Base-by-base conservation (phyloP, 257 asterid genomes). In the Plectranthus barbatus region DNA sequence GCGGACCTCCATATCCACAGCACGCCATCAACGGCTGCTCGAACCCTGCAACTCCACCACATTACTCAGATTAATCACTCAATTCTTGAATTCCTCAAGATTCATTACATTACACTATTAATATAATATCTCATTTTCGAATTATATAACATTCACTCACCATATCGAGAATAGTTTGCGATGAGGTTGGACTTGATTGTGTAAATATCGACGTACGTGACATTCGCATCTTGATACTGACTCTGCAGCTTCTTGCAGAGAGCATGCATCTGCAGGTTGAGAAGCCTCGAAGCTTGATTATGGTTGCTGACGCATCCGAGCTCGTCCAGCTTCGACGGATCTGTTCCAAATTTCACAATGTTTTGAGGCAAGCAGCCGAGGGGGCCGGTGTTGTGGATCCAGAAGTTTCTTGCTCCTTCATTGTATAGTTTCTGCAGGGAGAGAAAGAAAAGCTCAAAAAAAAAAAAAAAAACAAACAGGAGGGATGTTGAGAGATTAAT, bases 341-440 rank as follows among this genome's bases (percentile, higher is more conserved):
- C 97, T 7, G 70, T 77, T 50, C 97, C 99, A 45, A 90, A 93
- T 72, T 82, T 90, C 1, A 79, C 95, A 21, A 90, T 76, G 60
- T 87, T 90, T 33, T 87, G 97, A 57, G 96, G 76, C 68, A 93
- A 81, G 86, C 99, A 93, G 19, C 97, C 97, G 1, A 93, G 81
- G 9, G 99, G 99, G 15, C 94, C 97, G 10, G 97, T 90, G 76
- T 90, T 90, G 66, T 90, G 97, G 64, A 93, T 83, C 97, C 99
- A 93, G 51, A 87, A 93, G 57, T 79, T 76, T 63, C 96, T 78
- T 60, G 86, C 94, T 62, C 97, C 96, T 79, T 82, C 79, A n/a
- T 85, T 86, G 18, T 87, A 90, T 68, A 93, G 62, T 66, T 48
- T 79, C 97, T 93, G 88, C 36, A 42, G 47, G 70, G 24, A 61